Conservation (phyloP, 345 rosid genomes). For the Bretschneidera sinensis region DNA sequence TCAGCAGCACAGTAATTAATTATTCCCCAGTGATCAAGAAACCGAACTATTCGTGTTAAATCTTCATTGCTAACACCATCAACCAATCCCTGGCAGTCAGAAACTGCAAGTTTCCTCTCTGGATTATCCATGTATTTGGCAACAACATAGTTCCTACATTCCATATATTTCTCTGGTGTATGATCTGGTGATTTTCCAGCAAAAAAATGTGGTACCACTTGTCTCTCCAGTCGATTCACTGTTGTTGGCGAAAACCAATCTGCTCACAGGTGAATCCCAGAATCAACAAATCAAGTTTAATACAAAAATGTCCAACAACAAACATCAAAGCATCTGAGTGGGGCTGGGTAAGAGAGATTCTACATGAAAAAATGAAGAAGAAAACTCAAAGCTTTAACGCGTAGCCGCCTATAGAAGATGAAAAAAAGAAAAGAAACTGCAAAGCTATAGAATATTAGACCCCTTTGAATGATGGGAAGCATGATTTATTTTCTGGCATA, state of each 20-base stretch:
- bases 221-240: conserved; percentile 91
- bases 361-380: conserved; percentile 14
- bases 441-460: too few relatives aligned
- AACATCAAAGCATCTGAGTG: not conserved
- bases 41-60: conserved; percentile 71
- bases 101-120: conserved; percentile 58
- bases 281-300: conserved; percentile 8
- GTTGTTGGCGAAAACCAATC: conserved; percentile 90
- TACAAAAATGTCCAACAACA: not conserved
- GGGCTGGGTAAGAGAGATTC: too few relatives aligned
- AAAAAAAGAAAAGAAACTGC: too few relatives aligned
- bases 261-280: conserved; percentile 25
- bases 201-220: conserved; percentile 96
- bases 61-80: conserved; percentile 61
- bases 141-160: conserved; percentile 79
- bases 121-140: conserved; percentile 85
- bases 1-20: conserved; percentile 78
- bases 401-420: too few relatives aligned
- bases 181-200: conserved; percentile 81
- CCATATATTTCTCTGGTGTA: conserved; percentile 80
- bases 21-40: conserved; percentile 99
- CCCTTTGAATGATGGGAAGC: not conserved
- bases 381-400: too few relatives aligned
- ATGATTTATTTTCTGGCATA: not conserved
- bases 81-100: conserved; percentile 67